phyloP scores from a whole-genome alignment of 768 basidiomycete genomes.

The Hebeloma cylindrosporum region DNA sequence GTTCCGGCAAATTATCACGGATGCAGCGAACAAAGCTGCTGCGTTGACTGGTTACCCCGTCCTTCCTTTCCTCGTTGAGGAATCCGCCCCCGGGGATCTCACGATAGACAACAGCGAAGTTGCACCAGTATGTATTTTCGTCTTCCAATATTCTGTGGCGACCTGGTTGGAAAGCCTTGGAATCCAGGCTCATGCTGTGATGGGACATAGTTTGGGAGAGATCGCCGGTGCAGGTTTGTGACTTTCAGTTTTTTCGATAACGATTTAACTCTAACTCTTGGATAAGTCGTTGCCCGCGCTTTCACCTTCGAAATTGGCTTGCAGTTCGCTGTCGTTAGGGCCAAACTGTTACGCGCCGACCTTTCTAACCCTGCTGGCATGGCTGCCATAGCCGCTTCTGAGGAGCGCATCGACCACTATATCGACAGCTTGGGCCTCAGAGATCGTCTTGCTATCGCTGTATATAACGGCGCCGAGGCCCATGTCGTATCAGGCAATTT shows the following conservation, averaged over 20 bases:
- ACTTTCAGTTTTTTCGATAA: background rate
- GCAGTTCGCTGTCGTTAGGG: conserved; percentile 31
- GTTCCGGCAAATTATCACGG: conserved; percentile 28
- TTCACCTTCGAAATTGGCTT: conserved; percentile 30
- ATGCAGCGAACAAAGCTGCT: conserved; percentile 28
- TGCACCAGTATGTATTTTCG: conserved; percentile 36
- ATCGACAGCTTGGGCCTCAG: conserved; percentile 24
- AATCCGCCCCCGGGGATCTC: conserved; percentile 19
- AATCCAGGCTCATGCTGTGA: conserved; percentile 29
- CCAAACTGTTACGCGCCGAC: conserved; percentile 28
- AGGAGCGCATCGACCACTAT: conserved; percentile 21
- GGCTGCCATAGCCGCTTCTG: conserved; percentile 30
- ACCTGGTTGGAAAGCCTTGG: conserved; percentile 31
- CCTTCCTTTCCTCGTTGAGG: conserved; percentile 29
- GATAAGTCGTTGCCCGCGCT: conserved; percentile 28
- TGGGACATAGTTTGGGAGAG: conserved; percentile 39
- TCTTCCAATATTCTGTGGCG: conserved; percentile 35
- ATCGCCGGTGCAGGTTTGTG: conserved; percentile 36
- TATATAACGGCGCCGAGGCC: conserved; percentile 28
- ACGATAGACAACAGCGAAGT: conserved; percentile 32
- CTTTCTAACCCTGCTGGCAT: conserved; percentile 31
- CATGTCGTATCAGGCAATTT: conserved; percentile 32
- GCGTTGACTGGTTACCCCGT: conserved; percentile 28
- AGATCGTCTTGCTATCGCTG: conserved; percentile 28
- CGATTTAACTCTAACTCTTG: background rate